phyloP scores from a whole-genome alignment of 2,329 filamentous ascomycete species.

The Fusarium sp. region DNA sequence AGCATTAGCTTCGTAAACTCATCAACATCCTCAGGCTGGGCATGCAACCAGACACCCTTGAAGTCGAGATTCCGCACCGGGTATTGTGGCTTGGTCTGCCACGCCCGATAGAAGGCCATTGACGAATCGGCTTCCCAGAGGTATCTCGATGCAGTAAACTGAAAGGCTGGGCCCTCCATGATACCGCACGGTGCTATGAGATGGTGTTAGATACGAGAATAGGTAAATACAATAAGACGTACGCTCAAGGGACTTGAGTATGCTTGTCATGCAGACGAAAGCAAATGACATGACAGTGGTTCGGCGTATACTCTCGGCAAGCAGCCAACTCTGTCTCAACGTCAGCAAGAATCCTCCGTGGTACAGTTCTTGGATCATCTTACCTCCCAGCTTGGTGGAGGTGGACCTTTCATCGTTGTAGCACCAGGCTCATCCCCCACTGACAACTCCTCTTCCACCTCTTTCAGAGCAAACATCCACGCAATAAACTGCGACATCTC shows the following conservation, averaged over 20 bases:
- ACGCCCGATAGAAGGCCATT: slow-evolving; percentile 54
- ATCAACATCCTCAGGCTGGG: slow-evolving; percentile 49
- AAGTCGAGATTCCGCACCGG: slow-evolving; percentile 48
- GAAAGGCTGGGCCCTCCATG: slow-evolving; percentile 17
- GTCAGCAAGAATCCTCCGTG: neutral
- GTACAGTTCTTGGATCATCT: neutral
- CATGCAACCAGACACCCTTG: slow-evolving; percentile 50
- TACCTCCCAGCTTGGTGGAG: slow-evolving; percentile 56
- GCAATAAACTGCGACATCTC: slow-evolving; percentile 48
- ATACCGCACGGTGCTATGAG: slow-evolving; percentile 26
- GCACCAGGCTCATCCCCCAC: slow-evolving; percentile 32
- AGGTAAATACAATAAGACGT: slow-evolving; percentile 12
- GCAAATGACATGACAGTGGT: slow-evolving; percentile 48
- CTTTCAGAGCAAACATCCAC: slow-evolving; percentile 51
- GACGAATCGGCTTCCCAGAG: slow-evolving; percentile 55
- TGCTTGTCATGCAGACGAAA: slow-evolving; percentile 46
- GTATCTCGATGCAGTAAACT: slow-evolving; percentile 52
- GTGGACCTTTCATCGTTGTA: slow-evolving; percentile 41
- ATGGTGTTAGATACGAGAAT: neutral
- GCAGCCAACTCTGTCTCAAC: slow-evolving; percentile 49
- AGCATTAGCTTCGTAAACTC: slow-evolving; percentile 52
- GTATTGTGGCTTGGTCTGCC: slow-evolving; percentile 55
- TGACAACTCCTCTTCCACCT: slow-evolving; percentile 48
- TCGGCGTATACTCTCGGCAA: slow-evolving; percentile 54
- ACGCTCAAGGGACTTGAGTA: slow-evolving; percentile 49